phyloP scores from a whole-genome alignment of 148 eudicot genomes.

The Vaccinium macrocarpon region DNA sequence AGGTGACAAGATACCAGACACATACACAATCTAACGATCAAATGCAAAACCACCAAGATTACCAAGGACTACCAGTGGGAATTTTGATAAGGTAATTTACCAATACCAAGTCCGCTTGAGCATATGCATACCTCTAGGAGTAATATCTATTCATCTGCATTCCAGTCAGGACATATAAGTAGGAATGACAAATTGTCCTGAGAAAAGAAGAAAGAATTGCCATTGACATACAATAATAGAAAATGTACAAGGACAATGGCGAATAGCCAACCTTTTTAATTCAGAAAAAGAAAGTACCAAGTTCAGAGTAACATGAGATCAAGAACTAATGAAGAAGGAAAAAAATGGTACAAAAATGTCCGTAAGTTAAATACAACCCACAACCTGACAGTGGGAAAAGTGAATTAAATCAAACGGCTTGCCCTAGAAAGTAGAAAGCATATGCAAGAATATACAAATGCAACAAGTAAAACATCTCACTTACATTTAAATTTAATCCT shows the following conservation, averaged over 20 bases:
- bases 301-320: background rate
- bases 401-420: too few relatives aligned
- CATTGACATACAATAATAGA: background rate
- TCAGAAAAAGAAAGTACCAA: background rate
- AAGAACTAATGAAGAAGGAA: background rate
- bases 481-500: too few relatives aligned
- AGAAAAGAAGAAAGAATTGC: constrained; percentile 17
- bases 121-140: constrained; percentile 70
- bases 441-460: too few relatives aligned
- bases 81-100: background rate
- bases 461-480: too few relatives aligned
- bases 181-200: constrained; percentile 92
- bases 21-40: background rate
- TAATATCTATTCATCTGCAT: constrained; percentile 93
- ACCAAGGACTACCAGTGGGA: background rate
- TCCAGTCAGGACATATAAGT: constrained; percentile 86
- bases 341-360: background rate
- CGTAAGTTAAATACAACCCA: background rate
- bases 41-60: background rate
- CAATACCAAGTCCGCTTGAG: background rate
- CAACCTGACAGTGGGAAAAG: too few relatives aligned
- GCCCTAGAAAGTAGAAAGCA: too few relatives aligned
- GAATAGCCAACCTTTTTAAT: background rate
- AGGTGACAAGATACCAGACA: constrained; percentile 8
- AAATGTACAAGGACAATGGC: background rate